Conservation (phyloP, 1,284 basidiomycete genomes). For the Papiliotrema nemorosa region DNA sequence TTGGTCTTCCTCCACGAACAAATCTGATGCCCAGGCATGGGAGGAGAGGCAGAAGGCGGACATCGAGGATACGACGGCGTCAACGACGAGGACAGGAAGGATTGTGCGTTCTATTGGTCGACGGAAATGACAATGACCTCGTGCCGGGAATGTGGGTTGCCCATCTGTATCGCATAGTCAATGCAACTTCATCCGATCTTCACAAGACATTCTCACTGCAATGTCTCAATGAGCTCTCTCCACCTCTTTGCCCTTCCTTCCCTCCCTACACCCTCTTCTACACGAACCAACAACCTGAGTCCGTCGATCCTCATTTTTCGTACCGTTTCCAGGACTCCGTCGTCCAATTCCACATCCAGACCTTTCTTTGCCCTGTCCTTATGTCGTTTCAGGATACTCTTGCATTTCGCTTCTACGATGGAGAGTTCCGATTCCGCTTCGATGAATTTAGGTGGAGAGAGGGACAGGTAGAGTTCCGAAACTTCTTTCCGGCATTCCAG, state of each 20-base stretch:
- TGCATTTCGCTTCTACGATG: constrained; percentile 21
- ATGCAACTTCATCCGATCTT: constrained; percentile 1
- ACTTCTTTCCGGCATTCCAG: constrained; percentile 22
- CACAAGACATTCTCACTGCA: background rate
- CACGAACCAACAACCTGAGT: constrained; percentile 13
- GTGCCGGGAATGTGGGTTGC: too few species aligned
- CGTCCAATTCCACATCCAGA: background rate
- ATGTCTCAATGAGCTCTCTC: constrained; percentile 8
- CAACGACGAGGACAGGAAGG: too few species aligned
- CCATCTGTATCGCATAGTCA: too few species aligned
- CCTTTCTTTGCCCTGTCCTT: background rate
- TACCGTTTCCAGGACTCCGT: constrained; percentile 4
- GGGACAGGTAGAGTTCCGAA: constrained; percentile 17
- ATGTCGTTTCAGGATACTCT: background rate
- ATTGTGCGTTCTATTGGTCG: too few species aligned
- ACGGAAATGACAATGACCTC: too few species aligned
- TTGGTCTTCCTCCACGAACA: too few species aligned
- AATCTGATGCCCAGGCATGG: too few species aligned
- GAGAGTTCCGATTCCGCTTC: constrained; percentile 24
- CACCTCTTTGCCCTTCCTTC: constrained; percentile 22
- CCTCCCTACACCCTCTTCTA: constrained; percentile 31
- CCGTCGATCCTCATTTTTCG: constrained; percentile 16
- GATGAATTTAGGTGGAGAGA: constrained; percentile 11
- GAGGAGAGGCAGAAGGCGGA: too few species aligned
- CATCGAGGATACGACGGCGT: too few species aligned